Evolutionary conservation across 2,329 filamentous ascomycete genomes (phyloP).

Genomic region (Raffaelea ambrosiae): DNA sequence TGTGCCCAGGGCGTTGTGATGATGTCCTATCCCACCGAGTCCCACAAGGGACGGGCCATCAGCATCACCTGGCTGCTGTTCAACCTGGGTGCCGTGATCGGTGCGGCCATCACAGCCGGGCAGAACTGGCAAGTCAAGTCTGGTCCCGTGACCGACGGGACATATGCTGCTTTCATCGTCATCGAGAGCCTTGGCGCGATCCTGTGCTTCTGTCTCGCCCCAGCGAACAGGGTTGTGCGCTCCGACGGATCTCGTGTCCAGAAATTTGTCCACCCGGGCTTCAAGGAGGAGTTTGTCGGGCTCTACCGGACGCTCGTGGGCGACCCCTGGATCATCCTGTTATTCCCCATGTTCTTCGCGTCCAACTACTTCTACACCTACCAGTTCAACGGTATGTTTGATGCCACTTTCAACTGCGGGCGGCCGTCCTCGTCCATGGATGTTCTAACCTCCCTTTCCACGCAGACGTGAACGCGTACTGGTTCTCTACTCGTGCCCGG

Average conservation of each 20-base stretch:
- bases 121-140: slow-evolving; percentile 49
- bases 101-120: slow-evolving; percentile 65
- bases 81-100: slow-evolving; percentile 84
- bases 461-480: slow-evolving; percentile 44
- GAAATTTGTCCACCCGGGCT: slow-evolving; percentile 83
- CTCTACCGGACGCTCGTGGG: slow-evolving; percentile 62
- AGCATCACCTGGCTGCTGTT: slow-evolving; percentile 94
- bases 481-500: slow-evolving; percentile 65
- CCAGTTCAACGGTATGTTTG: slow-evolving; percentile 54
- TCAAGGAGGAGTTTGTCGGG: slow-evolving; percentile 69
- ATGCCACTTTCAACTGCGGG: no score
- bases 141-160: slow-evolving; percentile 15
- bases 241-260: slow-evolving; percentile 73
- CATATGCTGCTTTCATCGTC: slow-evolving; percentile 17
- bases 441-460: no score
- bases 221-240: slow-evolving; percentile 65
- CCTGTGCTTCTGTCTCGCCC: slow-evolving; percentile 60
- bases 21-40: slow-evolving; percentile 80
- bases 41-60: slow-evolving; percentile 79
- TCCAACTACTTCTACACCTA: slow-evolving; percentile 81
- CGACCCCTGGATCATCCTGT: slow-evolving; percentile 63
- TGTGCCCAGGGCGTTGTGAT: no score
- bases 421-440: no score
- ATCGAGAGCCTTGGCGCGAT: slow-evolving; percentile 34
- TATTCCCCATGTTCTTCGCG: slow-evolving; percentile 77